These are phyloP conservation scores for Plasmodium inui DNA, from an alignment of 169 alveolate species.

Conservation along the genomic window DNA sequence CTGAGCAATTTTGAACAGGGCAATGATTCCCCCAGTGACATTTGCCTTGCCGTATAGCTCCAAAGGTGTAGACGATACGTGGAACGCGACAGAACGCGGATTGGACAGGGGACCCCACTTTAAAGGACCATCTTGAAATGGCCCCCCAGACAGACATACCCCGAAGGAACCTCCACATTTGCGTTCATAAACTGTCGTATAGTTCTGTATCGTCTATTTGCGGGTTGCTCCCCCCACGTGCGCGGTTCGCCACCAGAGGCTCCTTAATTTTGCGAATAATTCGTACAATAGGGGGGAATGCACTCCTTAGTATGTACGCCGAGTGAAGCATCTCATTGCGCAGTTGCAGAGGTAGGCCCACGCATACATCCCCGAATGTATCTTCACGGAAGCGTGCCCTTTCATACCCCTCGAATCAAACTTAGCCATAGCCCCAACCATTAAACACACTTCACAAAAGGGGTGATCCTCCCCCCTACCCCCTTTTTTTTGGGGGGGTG, in stretches of 20 bases:
- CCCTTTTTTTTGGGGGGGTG: neutral
- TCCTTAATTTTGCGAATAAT: neutral
- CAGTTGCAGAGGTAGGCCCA: neutral
- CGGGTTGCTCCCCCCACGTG: neutral
- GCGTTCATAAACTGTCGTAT: neutral
- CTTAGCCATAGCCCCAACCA: neutral
- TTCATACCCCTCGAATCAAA: neutral
- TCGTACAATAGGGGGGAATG: neutral
- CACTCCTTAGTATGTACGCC: neutral
- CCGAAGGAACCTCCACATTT: neutral
- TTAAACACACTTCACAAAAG: neutral
- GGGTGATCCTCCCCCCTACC: neutral
- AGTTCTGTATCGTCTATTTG: neutral
- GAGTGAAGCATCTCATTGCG: neutral
- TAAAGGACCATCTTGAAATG: too few species aligned
- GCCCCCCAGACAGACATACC: neutral
- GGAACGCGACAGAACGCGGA: too few species aligned
- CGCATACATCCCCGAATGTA: neutral
- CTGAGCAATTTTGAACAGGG: too few species aligned
- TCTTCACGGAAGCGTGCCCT: neutral
- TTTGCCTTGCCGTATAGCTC: too few species aligned
- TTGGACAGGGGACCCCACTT: too few species aligned
- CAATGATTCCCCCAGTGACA: too few species aligned
- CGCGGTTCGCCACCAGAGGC: neutral
- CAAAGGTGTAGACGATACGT: too few species aligned